Conservation (phyloP, 805 yeast species). For the Ogataea haglerorum region DNA sequence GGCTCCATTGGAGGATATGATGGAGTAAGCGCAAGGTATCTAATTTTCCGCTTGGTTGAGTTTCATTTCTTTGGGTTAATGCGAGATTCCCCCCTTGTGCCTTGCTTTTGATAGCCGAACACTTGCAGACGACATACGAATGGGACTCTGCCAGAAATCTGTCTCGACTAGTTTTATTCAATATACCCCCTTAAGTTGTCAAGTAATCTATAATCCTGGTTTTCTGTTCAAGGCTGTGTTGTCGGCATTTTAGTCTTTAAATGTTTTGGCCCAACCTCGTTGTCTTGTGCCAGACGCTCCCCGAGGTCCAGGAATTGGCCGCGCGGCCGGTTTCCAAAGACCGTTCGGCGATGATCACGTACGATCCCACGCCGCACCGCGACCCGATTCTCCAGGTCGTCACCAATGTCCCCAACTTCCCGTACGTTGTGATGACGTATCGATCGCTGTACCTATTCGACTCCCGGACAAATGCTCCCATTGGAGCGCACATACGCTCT, state of each 20-base stretch:
- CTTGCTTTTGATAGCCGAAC: slow-evolving; percentile 13
- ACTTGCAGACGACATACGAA: slow-evolving; percentile 2
- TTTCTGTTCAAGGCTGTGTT: slow-evolving; percentile 6
- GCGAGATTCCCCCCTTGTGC: slow-evolving; percentile 14
- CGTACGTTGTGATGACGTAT: slow-evolving; percentile 35
- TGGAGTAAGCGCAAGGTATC: slow-evolving; percentile 22
- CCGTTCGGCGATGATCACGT: slow-evolving; percentile 8
- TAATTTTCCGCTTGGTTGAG: slow-evolving; percentile 11
- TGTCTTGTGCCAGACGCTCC: slow-evolving; percentile 22
- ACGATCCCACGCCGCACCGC: slow-evolving; percentile 26
- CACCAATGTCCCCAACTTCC: slow-evolving; percentile 21
- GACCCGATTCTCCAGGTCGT: slow-evolving; percentile 35
- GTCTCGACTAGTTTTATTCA: slow-evolving; percentile 11
- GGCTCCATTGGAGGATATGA: slow-evolving; percentile 53
- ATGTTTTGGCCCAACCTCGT: slow-evolving; percentile 35
- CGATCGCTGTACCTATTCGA: slow-evolving; percentile 39
- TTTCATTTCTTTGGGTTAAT: slow-evolving; percentile 15
- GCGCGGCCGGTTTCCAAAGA: slow-evolving; percentile 11
- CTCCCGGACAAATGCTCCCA: slow-evolving; percentile 42
- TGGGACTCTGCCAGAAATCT: slow-evolving; percentile 3
- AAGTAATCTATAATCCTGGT: slow-evolving; percentile 2
- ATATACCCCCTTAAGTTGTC: slow-evolving; percentile 9
- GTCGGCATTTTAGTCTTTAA: background rate
- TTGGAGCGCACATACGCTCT: slow-evolving; percentile 46
- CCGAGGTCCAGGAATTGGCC: slow-evolving; percentile 24